Conservation (phyloP, 768 basidiomycete genomes). For the Lepiota subincarnata region DNA sequence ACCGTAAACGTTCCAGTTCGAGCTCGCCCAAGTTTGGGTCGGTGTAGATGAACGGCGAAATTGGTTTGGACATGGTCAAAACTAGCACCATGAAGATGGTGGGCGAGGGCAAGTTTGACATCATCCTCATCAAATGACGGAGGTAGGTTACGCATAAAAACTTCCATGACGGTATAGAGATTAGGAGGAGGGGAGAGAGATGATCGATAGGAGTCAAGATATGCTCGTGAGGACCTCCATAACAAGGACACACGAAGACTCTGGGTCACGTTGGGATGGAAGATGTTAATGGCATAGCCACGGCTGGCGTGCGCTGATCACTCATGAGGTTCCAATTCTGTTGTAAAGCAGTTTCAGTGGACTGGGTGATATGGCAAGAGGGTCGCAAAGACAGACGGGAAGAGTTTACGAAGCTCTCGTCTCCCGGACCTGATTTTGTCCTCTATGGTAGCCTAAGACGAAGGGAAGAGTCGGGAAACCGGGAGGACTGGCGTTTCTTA, state of each 20-base stretch:
- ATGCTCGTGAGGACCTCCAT: too few relatives aligned
- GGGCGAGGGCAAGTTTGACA: slow-evolving; percentile 35
- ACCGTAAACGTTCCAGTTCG: slow-evolving; percentile 31
- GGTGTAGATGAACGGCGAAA: slow-evolving; percentile 50
- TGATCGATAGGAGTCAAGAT: neutral
- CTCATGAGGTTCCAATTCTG: neutral
- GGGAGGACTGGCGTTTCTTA: slow-evolving; percentile 26
- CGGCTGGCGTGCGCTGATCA: too few relatives aligned
- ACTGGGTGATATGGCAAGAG: neutral
- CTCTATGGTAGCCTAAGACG: slow-evolving; percentile 52
- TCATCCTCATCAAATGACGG: slow-evolving; percentile 23
- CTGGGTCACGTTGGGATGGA: neutral
- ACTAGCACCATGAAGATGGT: slow-evolving; percentile 39
- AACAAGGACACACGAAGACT: too few relatives aligned
- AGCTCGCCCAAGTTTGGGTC: slow-evolving; percentile 24
- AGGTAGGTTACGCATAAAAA: slow-evolving; percentile 36
- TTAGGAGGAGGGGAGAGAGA: slow-evolving; percentile 4
- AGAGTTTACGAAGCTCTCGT: slow-evolving; percentile 58
- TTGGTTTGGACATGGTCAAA: slow-evolving; percentile 39
- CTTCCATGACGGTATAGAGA: slow-evolving; percentile 29
- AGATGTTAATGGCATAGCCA: neutral
- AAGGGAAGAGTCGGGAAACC: neutral
- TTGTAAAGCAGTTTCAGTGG: too few relatives aligned
- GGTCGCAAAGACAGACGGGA: slow-evolving; percentile 33
- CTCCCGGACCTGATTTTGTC: slow-evolving; percentile 50